A percentile compares a stretch with the other conserved stretches of the same genome.
Evolutionary conservation across 768 basidiomycete species (phyloP).

Genomic region (Auriscalpium vulgare): DNA sequence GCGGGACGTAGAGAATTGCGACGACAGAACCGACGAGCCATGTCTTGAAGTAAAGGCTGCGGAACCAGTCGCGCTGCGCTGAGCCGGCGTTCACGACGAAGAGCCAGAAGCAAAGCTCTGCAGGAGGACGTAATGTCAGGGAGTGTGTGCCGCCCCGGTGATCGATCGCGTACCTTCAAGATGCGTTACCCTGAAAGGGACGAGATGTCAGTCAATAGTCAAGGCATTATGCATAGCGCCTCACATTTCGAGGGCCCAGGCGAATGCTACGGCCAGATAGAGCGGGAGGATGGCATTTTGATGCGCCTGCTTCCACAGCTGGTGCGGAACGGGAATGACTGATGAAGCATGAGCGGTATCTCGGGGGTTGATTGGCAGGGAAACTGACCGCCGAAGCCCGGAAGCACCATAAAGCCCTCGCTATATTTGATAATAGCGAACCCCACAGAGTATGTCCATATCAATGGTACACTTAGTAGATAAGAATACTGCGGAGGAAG

Average conservation of each 20-base stretch:
- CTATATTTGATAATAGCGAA: slow-evolving; percentile 67
- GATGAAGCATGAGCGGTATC: neutral
- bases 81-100: slow-evolving; percentile 66
- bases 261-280: slow-evolving; percentile 51
- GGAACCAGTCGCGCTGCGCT: slow-evolving; percentile 68
- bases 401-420: slow-evolving; percentile 49
- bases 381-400: slow-evolving; percentile 42
- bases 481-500: slow-evolving; percentile 54
- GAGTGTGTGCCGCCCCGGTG: neutral
- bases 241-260: slow-evolving; percentile 73
- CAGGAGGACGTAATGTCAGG: neutral
- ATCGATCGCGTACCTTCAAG: slow-evolving; percentile 51
- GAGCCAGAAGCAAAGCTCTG: slow-evolving; percentile 84
- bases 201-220: neutral
- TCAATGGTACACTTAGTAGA: slow-evolving; percentile 50
- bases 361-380: neutral
- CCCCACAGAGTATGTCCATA: slow-evolving; percentile 51
- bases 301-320: slow-evolving; percentile 42
- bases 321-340: slow-evolving; percentile 63
- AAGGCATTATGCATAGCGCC: slow-evolving; percentile 12
- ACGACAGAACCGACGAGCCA: slow-evolving; percentile 61
- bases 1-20: slow-evolving; percentile 60
- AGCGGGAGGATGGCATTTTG: slow-evolving; percentile 55
- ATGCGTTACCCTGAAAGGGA: slow-evolving; percentile 54
- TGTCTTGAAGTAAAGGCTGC: slow-evolving; percentile 61